Evolutionary conservation across 495 filamentous ascomycete species (phyloP).

Genomic region (Articulospora tetracladia): DNA sequence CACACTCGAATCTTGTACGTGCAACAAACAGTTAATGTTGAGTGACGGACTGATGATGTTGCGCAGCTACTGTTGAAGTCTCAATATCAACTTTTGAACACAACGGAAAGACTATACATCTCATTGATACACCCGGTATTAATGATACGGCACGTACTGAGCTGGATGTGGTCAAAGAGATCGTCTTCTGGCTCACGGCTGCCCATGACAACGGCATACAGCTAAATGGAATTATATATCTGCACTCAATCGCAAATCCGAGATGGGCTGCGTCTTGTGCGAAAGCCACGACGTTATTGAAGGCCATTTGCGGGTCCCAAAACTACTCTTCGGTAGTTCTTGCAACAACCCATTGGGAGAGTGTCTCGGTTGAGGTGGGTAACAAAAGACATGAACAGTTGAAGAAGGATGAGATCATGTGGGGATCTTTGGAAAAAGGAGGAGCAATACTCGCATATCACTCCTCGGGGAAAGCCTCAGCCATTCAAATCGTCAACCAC

Average conservation of each 20-base stretch:
- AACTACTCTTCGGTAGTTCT: slow-evolving; percentile 16
- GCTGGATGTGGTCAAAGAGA: slow-evolving; percentile 24
- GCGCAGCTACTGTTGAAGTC: slow-evolving; percentile 77
- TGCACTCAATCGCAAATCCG: slow-evolving; percentile 27
- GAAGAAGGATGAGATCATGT: background rate
- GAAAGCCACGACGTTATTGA: slow-evolving; percentile 19
- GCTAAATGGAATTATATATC: slow-evolving; percentile 29
- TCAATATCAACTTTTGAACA: slow-evolving; percentile 40
- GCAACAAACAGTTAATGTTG: background rate
- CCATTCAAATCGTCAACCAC: background rate
- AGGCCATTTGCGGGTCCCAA: slow-evolving; percentile 18
- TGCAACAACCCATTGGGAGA: slow-evolving; percentile 20
- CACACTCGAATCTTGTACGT: slow-evolving; percentile 5
- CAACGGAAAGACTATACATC: background rate
- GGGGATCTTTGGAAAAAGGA: background rate
- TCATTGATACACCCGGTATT: slow-evolving; percentile 35
- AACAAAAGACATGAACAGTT: slow-evolving; percentile 1
- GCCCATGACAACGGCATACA: slow-evolving; percentile 15
- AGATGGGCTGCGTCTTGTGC: slow-evolving; percentile 22
- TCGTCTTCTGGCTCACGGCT: slow-evolving; percentile 19
- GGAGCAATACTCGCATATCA: background rate
- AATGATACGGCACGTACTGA: slow-evolving; percentile 31
- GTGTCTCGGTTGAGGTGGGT: background rate
- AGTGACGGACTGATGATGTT: background rate
- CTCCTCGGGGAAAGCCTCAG: background rate